phyloP scores from a whole-genome alignment of 2,329 filamentous ascomycete species.

The Didymella keratinophila region DNA sequence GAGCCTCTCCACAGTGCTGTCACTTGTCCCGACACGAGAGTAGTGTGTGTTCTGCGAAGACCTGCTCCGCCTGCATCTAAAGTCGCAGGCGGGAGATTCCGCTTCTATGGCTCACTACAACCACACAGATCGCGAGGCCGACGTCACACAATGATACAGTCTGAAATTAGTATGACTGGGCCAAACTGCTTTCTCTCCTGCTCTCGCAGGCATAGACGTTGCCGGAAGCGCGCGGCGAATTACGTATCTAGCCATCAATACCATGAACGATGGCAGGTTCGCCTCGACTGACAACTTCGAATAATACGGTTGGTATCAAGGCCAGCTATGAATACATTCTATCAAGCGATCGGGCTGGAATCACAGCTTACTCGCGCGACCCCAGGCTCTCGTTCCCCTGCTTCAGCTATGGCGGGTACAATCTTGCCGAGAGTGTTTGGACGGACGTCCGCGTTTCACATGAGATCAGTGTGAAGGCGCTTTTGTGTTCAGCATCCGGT shows the following conservation, averaged over 20 bases:
- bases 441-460: constrained; percentile 15
- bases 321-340: background rate
- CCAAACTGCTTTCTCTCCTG: background rate
- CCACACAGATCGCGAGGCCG: background rate
- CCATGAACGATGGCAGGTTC: background rate
- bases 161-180: background rate
- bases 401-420: background rate
- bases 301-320: background rate
- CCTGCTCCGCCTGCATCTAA: background rate
- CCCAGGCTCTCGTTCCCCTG: no score
- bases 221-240: background rate
- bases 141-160: no score
- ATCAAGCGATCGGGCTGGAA: no score
- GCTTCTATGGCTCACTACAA: background rate
- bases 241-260: background rate
- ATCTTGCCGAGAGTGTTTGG: background rate
- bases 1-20: constrained; percentile 12
- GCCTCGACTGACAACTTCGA: background rate
- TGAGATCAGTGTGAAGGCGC: background rate
- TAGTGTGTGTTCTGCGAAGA: background rate
- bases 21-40: constrained; percentile 7
- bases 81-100: background rate
- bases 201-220: background rate
- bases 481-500: background rate
- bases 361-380: background rate